phyloP scores from a whole-genome alignment of 2,329 filamentous ascomycete species.

The Calonectria ilicicola region DNA sequence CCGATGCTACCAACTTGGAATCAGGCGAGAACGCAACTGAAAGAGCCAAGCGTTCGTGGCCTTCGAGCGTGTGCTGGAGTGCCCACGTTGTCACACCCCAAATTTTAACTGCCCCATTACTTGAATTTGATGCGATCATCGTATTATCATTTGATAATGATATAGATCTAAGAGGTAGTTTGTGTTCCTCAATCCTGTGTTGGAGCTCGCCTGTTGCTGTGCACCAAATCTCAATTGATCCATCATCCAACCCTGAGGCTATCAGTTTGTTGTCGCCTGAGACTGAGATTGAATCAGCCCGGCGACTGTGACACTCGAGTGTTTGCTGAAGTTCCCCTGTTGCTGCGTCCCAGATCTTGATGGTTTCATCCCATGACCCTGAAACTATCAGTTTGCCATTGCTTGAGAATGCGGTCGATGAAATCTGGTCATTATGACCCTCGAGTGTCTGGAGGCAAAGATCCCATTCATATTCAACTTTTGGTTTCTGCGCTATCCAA shows the following conservation, averaged over 20 bases:
- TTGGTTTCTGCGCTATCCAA: slow-evolving; percentile 31
- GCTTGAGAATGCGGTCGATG: neutral
- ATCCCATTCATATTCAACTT: slow-evolving; percentile 30
- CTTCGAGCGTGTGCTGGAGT: too few relatives aligned
- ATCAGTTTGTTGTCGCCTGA: neutral
- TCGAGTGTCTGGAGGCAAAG: slow-evolving; percentile 30
- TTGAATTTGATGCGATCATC: too few relatives aligned
- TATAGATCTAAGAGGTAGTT: too few relatives aligned
- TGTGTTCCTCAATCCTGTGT: too few relatives aligned
- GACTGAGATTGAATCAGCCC: neutral
- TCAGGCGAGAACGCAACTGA: neutral
- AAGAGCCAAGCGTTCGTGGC: too few relatives aligned
- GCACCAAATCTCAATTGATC: neutral
- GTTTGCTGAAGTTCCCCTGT: neutral
- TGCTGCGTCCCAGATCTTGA: neutral
- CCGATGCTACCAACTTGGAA: neutral
- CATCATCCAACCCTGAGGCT: neutral
- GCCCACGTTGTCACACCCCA: too few relatives aligned
- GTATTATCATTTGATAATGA: too few relatives aligned
- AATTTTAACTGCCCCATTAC: neutral
- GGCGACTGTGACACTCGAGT: neutral
- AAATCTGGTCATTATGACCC: neutral
- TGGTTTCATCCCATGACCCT: neutral
- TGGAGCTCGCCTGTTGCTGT: neutral
- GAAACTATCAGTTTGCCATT: neutral